Base-by-base conservation (phyloP, 176 grass and related monocot genomes). In the Avena sativa region DNA sequence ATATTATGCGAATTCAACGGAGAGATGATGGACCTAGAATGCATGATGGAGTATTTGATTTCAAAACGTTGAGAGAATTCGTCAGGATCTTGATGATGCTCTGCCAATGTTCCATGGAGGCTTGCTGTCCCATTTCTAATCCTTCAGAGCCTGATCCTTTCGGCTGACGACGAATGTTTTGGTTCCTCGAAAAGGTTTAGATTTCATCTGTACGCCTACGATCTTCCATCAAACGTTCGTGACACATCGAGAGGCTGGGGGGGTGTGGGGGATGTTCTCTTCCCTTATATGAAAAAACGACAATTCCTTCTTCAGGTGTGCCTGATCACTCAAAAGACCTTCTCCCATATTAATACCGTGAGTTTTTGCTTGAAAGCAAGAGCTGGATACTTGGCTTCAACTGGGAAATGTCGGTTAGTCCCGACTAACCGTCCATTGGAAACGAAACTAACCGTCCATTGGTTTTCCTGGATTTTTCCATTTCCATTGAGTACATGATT, bases 381-480 rank as follows among this genome's bases (percentile, higher is more conserved):
- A 74, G 93, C 88, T 58, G 93, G 93, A 34, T 95, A 95, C 49
- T 92, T 95, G 21, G 93, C 93, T 86, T 95, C 93, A 84, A 95
- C 86, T 92, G 86, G 49, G 48, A 85, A 74, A 89, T 53, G 55
- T 92, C 88, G 49, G 82, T 74, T 71, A 88, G 66, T 5, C 84
- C 52, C 25, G 15, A 76, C 77, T 63, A 94, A 72, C 40, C 55
- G 71, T 60, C 89, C 92, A 26, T 91, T 79, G 12, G 87, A 20
- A 84, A 48, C 52, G 58, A 84, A 47, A 81, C 25, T 25, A 25
- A 25, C 25, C 50, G 53, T 26, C 89, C 87, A 36, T 72, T 71
- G 16, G 19, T 91, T 88, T 85, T 91, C 82, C 86, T 91, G 71
- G 12, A 88, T 51, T 11, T 38, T 72, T 63, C 11, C 65, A 10